phyloP scores from a whole-genome alignment of 1,139 yeast species.

The Pichia sp. region DNA sequence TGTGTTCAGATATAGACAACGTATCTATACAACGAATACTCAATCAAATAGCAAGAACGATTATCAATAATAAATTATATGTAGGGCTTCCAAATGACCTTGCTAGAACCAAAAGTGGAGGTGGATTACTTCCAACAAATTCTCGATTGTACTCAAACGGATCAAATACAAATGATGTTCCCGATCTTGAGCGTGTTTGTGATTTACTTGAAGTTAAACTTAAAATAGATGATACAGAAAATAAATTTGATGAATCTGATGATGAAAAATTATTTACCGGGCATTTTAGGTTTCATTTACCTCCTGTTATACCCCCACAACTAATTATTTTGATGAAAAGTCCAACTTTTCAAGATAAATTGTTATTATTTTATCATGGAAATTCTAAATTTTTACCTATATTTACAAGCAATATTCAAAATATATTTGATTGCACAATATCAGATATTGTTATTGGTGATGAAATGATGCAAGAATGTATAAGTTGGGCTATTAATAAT shows the following conservation, averaged over 20 bases:
- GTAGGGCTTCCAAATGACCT: too few species aligned
- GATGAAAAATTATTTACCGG: slow-evolving; percentile 18
- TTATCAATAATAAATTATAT: slow-evolving; percentile 20
- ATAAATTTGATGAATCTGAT: background rate
- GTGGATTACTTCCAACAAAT: slow-evolving; percentile 17
- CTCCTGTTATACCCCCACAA: slow-evolving; percentile 24
- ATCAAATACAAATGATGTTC: slow-evolving; percentile 17
- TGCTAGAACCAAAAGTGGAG: too few species aligned
- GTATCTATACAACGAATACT: slow-evolving; percentile 4
- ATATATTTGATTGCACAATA: slow-evolving; percentile 23
- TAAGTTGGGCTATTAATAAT: slow-evolving; percentile 12
- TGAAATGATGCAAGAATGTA: slow-evolving; percentile 14
- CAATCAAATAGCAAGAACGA: slow-evolving; percentile 12
- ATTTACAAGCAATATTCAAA: slow-evolving; percentile 21
- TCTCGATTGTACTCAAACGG: slow-evolving; percentile 21
- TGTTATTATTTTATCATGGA: slow-evolving; percentile 22
- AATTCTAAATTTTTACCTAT: slow-evolving; percentile 20
- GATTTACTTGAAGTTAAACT: slow-evolving; percentile 20
- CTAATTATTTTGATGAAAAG: slow-evolving; percentile 21
- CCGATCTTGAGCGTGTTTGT: slow-evolving; percentile 20
- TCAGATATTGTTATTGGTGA: slow-evolving; percentile 18
- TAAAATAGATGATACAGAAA: slow-evolving; percentile 20
- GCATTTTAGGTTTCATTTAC: slow-evolving; percentile 25
- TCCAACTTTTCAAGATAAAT: slow-evolving; percentile 8
- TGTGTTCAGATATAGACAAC: slow-evolving; percentile 20